Evolutionary conservation across 2,329 filamentous ascomycete genomes (phyloP), one percentile per base, ranked within the genome.

Genomic region (Blumeria hordei): DNA sequence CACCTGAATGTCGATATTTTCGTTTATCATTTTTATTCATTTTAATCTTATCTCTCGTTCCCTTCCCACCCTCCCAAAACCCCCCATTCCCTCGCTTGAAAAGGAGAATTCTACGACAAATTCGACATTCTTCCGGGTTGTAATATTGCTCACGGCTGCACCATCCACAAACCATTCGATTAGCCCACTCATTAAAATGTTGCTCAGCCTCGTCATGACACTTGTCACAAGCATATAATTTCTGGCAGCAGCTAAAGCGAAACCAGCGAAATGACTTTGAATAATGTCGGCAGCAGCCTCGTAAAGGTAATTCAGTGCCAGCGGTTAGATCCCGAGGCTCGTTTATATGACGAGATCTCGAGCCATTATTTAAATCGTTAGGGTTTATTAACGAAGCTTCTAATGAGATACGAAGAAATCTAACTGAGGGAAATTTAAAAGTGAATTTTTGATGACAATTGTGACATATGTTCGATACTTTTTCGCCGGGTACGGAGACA

Each of bases 31-130:
- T 28, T 28, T 28, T 28, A 28, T 28, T 28, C 21, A 28, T 28
- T 28, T 28, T 69, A 35, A 68, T 69, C 66, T 72, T 76, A 64
- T 88, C 83, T 58, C 85, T 71, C n/a, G 84, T 88, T 1, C 84
- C 84, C 65, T 83, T 86, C 1, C 86, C 86, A 10, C 86, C 86
- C 69, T 93, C 86, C 86, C 86, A 93, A 68, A 88, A 93, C 0
- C 86, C 86, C 45, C 70, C 71, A 7, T 71, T 70, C 3, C 77
- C 76, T 63, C 78, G 81, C 59, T 68, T 72, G 0, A 83, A 80
- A 54, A 88, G 74, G 11, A 92, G 74, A 53, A 74, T 76, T 36
- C 80, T 71, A 52, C 81, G 82, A 64, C 86, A 93, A 62, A 85
- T 78, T 1, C 71, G 74, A 66, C 86, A 93, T 58, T 81, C 80